Base-by-base conservation (phyloP, 2,329 filamentous ascomycete genomes). In the Ceratocystis alfenasii region DNA sequence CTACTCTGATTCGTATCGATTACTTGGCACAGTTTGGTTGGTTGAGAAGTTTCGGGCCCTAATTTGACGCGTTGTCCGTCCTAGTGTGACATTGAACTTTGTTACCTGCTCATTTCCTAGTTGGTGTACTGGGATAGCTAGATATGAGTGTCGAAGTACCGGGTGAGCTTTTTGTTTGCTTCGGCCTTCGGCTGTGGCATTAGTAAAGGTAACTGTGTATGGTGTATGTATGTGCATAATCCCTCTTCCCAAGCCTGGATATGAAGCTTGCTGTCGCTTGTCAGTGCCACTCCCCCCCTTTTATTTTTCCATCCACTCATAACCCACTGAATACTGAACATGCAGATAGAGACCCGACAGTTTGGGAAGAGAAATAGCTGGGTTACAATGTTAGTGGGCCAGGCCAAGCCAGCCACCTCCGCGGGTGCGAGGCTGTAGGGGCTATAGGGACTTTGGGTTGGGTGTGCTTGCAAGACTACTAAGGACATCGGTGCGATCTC, bases 291-390 rank as follows among this genome's bases (percentile, higher is more conserved):
- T 22, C 22, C 20, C 22, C 25, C 44, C 22, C 17, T 22, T 28
- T 25, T 25, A 20, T 61, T 41, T 33, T 33, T 45, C 22, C 20
- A 28, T 28, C 12, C 41, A 36, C 30, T 20, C 55, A 59, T 15
- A 20, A n/a, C 22, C 44, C 25, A 63, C n/a, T 50, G 15, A 63
- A 41, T 15, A 22, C 30, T 50, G 15, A 63, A 41, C 41, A 41
- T 48, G 41, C 45, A 46, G 15, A 22, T 3, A 20, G 8, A n/a
- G 46, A 63, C 62, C 62, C 62, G 45, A 25, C 62, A 63, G 62
- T 30, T 41, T 63, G 62, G 62, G 30, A 63, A 53, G 28, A 25
- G 62, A 63, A 33, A 63, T 50, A 48, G 28, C 62, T 48, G 28
- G 62, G 45, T 63, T 36, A 28, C 45, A 30, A n/a, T 7, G 46